Evolutionary conservation across 2,329 filamentous ascomycete genomes (phyloP).

Genomic region (Knufia fluminis): DNA sequence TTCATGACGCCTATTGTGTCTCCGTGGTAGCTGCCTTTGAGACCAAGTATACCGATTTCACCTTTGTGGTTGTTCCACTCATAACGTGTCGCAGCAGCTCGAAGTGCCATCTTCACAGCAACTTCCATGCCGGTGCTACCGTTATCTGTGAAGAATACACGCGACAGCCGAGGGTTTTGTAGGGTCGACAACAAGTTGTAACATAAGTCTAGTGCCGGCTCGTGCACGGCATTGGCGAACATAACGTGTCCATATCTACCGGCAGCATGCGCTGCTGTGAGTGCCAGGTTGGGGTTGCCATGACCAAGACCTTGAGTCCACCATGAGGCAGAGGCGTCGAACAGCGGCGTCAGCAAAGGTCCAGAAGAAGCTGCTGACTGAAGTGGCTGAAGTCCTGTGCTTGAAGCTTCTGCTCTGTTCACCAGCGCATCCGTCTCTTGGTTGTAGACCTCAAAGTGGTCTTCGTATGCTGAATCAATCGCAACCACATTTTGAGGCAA

Average conservation of each 20-base stretch:
- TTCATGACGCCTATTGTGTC: constrained; percentile 88
- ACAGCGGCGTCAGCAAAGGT: constrained; percentile 52
- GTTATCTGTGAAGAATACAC: constrained; percentile 77
- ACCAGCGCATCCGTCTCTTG: constrained; percentile 20
- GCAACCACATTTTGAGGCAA: constrained; percentile 57
- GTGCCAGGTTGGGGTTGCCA: constrained; percentile 59
- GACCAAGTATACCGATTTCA: constrained; percentile 58
- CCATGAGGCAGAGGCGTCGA: constrained; percentile 81
- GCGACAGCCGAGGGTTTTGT: constrained; percentile 54
- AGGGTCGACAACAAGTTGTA: constrained; percentile 52
- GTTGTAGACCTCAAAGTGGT: constrained; percentile 62
- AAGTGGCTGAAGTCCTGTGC: constrained; percentile 14
- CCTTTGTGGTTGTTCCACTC: constrained; percentile 46
- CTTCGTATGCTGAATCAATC: constrained; percentile 72
- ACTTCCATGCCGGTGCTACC: constrained; percentile 77
- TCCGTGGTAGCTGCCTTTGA: constrained; percentile 76
- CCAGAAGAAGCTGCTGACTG: constrained; percentile 12
- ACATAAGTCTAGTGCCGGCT: constrained; percentile 63
- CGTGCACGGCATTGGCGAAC: constrained; percentile 72
- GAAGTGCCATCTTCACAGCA: constrained; percentile 73
- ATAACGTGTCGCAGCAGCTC: constrained; percentile 58
- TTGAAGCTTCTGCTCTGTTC: constrained; percentile 4
- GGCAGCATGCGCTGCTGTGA: constrained; percentile 71
- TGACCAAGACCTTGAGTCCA: constrained; percentile 86
- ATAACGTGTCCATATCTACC: constrained; percentile 82